Base-by-base conservation (phyloP, 2,329 filamentous ascomycete species). In the Penicillium sp. region DNA sequence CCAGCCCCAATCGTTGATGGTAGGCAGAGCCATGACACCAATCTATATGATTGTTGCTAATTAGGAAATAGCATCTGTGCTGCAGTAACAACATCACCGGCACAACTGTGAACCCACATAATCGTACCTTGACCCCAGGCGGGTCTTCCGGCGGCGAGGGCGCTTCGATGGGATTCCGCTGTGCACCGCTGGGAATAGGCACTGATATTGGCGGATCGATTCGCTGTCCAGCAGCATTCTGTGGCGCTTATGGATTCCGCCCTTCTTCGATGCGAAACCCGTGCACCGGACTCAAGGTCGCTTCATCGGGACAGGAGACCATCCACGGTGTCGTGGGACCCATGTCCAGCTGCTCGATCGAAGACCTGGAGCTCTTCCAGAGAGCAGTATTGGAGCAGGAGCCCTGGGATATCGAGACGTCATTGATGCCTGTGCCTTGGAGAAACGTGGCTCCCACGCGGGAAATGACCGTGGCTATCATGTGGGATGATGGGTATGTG, bases 401-500 rank as follows among this genome's bases (percentile, higher is more conserved):
- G 50, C 75, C 75, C 0, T 79, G 77, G 76, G 67, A 74, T 5
- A 56, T 66, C 2, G 77, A 79, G 45, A 75, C 75, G 0, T 69
- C 70, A 0, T 55, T 77, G 7, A 62, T 73, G 1, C 74, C 76
- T 4, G 45, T 78, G 3, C 75, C 76, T 0, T 80, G 77, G 76
- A 73, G 49, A 47, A 61, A 36, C 11, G 64, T 67, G 5, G 41
- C 50, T 21, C 59, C 63, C 7, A 66, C 48, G 1, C 55, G 55
- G 11, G 44, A 66, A 31, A 64, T 72, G 27, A 70, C 68, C 0
- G 56, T 90, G 49, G 87, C 76, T 4, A 80, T 89, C 31, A 76
- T 89, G 70, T 85, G 81, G 80, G 75, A 86, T 67, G 88, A 90
- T 65, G 83, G 81, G 69, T 71, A 59, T 27, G 18, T 8, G 4